phyloP scores from a whole-genome alignment of 1,284 basidiomycete species.

The Golubevia pallescens region DNA sequence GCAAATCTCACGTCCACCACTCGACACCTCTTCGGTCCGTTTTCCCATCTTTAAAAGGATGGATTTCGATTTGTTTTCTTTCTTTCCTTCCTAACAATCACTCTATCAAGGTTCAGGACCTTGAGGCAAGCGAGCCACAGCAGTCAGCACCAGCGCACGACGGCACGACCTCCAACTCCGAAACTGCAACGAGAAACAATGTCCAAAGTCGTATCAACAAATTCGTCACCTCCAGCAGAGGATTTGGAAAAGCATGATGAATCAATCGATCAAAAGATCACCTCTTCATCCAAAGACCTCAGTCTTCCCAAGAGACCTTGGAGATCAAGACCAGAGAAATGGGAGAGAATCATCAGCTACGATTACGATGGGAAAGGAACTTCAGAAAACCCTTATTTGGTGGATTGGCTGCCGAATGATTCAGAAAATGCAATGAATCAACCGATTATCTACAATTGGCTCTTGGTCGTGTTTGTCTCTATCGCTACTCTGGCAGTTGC shows the following conservation, averaged over 20 bases:
- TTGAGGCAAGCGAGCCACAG: too few species aligned
- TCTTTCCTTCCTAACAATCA: too few species aligned
- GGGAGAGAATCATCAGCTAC: conserved; percentile 21
- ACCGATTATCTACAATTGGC: not conserved
- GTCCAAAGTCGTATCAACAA: too few species aligned
- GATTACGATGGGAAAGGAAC: conserved; percentile 37
- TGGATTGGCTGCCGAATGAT: conserved; percentile 38
- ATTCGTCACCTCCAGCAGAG: not conserved
- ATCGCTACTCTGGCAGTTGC: conserved; percentile 42
- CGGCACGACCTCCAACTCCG: too few species aligned
- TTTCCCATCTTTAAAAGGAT: too few species aligned
- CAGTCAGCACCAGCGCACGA: too few species aligned
- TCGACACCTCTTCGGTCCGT: too few species aligned
- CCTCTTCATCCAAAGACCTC: not conserved
- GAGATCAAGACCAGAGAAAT: conserved; percentile 24
- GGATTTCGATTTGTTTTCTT: too few species aligned
- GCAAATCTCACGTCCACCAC: too few species aligned
- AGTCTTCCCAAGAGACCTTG: conserved; percentile 21
- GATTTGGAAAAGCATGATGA: not conserved
- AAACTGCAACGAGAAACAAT: too few species aligned
- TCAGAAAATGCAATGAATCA: conserved; percentile 28
- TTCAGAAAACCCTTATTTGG: conserved; percentile 31
- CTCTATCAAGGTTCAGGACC: too few species aligned
- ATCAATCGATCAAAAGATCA: not conserved
- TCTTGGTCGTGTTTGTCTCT: conserved; percentile 22